Conservation (phyloP, 2,329 filamentous ascomycete genomes). For the Cryoendolithus antarcticus region DNA sequence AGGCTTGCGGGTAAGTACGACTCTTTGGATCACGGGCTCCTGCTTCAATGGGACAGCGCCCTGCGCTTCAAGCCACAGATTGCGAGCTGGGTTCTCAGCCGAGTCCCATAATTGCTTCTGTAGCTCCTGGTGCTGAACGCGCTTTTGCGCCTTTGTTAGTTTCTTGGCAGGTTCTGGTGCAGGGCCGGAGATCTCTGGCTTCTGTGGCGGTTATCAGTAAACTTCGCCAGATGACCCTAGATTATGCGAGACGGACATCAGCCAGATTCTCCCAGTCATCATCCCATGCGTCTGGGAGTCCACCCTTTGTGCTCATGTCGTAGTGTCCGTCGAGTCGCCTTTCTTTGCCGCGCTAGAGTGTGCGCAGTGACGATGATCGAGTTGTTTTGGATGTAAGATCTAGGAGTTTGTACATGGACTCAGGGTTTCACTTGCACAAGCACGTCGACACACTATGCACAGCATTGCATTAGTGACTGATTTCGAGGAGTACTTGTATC, state of each 20-base stretch:
- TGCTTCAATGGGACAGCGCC: conserved; percentile 49
- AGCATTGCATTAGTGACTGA: not conserved
- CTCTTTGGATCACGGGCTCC: conserved; percentile 71
- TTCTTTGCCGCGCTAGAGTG: too few species aligned
- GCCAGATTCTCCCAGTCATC: conserved; percentile 78
- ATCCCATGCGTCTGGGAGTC: conserved; percentile 71
- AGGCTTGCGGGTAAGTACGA: conserved; percentile 74
- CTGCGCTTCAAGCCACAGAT: conserved; percentile 60
- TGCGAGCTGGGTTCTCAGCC: conserved; percentile 67
- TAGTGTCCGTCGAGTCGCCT: not conserved
- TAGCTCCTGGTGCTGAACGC: conserved; percentile 67
- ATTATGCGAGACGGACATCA: conserved; percentile 40
- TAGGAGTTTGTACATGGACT: not conserved
- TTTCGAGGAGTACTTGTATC: conserved; percentile 1
- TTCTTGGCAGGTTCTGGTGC: conserved; percentile 27
- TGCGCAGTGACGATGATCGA: too few species aligned
- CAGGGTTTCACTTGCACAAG: not conserved
- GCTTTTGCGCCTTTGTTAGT: conserved; percentile 62
- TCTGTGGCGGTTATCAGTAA: conserved; percentile 15
- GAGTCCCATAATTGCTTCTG: conserved; percentile 83
- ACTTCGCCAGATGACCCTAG: not conserved
- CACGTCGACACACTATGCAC: too few species aligned
- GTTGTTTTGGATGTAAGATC: not conserved
- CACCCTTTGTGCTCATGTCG: conserved; percentile 32
- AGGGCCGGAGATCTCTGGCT: conserved; percentile 21